phyloP scores from a whole-genome alignment of 192 early-diverging fungal genomes.

The Chytriomyces sp. region DNA sequence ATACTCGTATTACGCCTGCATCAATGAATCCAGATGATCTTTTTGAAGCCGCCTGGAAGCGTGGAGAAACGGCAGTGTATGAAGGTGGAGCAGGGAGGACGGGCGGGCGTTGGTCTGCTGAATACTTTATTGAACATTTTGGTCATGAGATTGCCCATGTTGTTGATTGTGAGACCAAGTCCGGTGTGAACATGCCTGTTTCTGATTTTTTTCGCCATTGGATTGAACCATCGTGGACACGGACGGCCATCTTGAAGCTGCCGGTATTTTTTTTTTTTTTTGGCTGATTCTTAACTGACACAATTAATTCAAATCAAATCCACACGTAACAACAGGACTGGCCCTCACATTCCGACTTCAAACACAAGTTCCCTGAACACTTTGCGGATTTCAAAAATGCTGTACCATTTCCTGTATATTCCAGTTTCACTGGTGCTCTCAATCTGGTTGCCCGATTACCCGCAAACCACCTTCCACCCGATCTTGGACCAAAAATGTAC shows the following conservation, averaged over 20 bases:
- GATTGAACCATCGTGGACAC: background rate
- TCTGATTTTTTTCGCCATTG: constrained; percentile 55
- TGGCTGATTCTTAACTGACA: too few species aligned
- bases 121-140: constrained; percentile 40
- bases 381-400: background rate
- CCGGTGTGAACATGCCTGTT: constrained; percentile 32
- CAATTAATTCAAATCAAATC: background rate
- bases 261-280: constrained; percentile 9
- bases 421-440: constrained; percentile 7
- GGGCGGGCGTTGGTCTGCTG: constrained; percentile 40
- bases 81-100: constrained; percentile 25
- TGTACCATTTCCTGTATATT: constrained; percentile 9
- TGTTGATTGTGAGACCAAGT: constrained; percentile 55
- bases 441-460: constrained; percentile 69
- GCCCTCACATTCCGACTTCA: background rate
- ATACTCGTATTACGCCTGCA: background rate
- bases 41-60: constrained; percentile 45
- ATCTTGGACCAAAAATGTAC: constrained; percentile 81
- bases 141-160: constrained; percentile 56
- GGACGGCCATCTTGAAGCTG: constrained; percentile 35
- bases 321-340: background rate
- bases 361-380: background rate
- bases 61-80: constrained; percentile 37
- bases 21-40: background rate
- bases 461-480: constrained; percentile 59